Evolutionary conservation across 257 asterid genomes (phyloP).

Genomic region (Fraxinus excelsior): DNA sequence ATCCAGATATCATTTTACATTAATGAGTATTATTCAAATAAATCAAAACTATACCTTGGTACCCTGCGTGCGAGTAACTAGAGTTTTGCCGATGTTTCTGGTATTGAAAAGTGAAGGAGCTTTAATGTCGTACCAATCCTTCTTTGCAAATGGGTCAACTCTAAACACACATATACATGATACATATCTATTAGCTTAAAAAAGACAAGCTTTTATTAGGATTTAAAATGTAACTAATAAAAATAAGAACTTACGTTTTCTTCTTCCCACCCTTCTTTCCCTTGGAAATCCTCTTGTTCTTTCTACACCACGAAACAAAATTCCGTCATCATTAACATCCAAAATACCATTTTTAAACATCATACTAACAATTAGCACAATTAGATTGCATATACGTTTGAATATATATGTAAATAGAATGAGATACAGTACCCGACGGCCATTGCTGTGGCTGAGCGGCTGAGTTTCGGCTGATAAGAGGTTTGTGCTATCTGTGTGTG

Average conservation of each 20-base stretch:
- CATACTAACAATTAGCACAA: background rate
- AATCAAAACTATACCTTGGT: conserved; percentile 44
- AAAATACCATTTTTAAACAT: background rate
- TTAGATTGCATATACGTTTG: background rate
- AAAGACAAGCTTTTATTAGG: background rate
- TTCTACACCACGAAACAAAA: conserved; percentile 19
- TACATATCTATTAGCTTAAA: background rate
- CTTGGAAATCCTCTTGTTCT: conserved; percentile 44
- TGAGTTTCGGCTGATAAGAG: background rate
- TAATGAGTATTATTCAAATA: background rate
- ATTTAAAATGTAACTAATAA: background rate
- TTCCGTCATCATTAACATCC: background rate
- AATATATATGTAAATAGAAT: background rate
- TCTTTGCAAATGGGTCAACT: conserved; percentile 60
- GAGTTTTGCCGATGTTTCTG: conserved; percentile 61
- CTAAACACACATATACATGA: conserved; percentile 16
- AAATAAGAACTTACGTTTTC: conserved; percentile 26
- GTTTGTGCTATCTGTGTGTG: background rate
- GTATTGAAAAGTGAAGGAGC: conserved; percentile 57
- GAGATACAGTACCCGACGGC: conserved; percentile 47
- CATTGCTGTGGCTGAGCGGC: conserved; percentile 31
- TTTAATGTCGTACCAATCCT: conserved; percentile 71
- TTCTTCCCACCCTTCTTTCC: conserved; percentile 51
- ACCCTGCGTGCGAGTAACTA: conserved; percentile 70
- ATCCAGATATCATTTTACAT: background rate